Percentiles rank a stretch among this genome's conserved stretches.
phyloP scores from a whole-genome alignment of 345 rosid species.

The Mercurialis annua region DNA sequence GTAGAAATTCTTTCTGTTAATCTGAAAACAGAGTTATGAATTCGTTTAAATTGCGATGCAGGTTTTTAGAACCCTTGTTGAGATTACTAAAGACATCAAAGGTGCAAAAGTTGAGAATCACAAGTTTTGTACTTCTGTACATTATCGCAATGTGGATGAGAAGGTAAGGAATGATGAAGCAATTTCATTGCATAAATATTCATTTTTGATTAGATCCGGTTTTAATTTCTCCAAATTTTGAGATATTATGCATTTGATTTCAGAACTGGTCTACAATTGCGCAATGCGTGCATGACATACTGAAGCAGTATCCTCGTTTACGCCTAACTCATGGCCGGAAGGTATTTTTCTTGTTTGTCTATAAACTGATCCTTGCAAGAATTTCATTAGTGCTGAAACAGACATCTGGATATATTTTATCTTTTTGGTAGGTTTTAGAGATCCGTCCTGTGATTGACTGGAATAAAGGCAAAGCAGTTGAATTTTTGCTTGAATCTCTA shows the following conservation, averaged over 20 bases:
- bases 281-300: slow-evolving; percentile 76
- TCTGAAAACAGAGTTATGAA: no score
- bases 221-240: no score
- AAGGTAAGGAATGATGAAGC: slow-evolving; percentile 40
- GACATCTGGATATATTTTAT: neutral
- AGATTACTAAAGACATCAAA: slow-evolving; percentile 59
- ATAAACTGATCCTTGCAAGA: neutral
- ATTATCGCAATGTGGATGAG: slow-evolving; percentile 95
- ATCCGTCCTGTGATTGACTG: slow-evolving; percentile 92
- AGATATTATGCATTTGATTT: slow-evolving; percentile 9
- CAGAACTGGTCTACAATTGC: slow-evolving; percentile 85
- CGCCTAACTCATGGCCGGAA: slow-evolving; percentile 70
- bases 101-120: slow-evolving; percentile 92
- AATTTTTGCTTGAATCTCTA: slow-evolving; percentile 84
- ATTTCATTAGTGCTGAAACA: no score
- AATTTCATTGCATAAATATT: neutral
- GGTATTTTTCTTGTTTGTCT: slow-evolving; percentile 24
- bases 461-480: slow-evolving; percentile 96
- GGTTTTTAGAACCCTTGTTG: slow-evolving; percentile 84
- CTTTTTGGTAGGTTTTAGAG: slow-evolving; percentile 73
- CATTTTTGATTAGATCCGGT: no score
- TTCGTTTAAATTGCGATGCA: slow-evolving; percentile 18
- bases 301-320: slow-evolving; percentile 76
- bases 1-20: neutral
- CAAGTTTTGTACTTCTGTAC: slow-evolving; percentile 93